Evolutionary conservation across 2,329 filamentous ascomycete species (phyloP), one percentile per base, ranked within the genome.

Genomic region (Diplocarpon rosae): DNA sequence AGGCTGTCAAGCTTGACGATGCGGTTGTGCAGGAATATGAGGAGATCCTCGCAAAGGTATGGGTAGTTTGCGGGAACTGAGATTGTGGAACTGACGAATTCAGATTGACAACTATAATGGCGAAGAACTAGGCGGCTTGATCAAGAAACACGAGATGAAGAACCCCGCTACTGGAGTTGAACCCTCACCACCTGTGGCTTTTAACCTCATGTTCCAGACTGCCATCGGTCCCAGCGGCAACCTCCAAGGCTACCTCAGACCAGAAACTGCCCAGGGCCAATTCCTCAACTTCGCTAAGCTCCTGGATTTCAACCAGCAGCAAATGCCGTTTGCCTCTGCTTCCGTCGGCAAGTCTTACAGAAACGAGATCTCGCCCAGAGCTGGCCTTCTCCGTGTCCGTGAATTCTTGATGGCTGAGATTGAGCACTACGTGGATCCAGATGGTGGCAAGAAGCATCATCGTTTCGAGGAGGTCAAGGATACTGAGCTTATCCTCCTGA

Each of bases 391-490:
- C 47, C 84, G 92, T 57, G 92, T 98, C 35, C 85, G 92, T 58
- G 92, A 98, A 65, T 96, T 98, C 69, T 69, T 95, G 58, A 96
- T 98, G 92, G 92, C 90, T 17, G 92, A 98, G 68, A 95, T 98
- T 57, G 92, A 98, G 70, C 92, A 98, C 66, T 98, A 86, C 62
- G 92, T 98, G 55, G 92, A 98, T 60, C 92, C 92, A 10, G 74
- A 92, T 60, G 80, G 87, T 61, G 87, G 88, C 67, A 98, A 98
- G 78, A 93, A 92, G 69, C 92, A 98, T 64, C 68, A 75, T 42
- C 83, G 89, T 45, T 98, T 98, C 67, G 67, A 78, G 37, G 85
- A 95, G 59, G 81, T 98, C 47, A 81, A 86, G 61, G 71, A 94
- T 56, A 68, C 92, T 37, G 83, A 94, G 69, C 74, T 98, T 46